These are phyloP conservation scores for Hypoxylon lenormandii DNA, from an alignment of 495 filamentous ascomycete genomes.

Conservation along the genomic window DNA sequence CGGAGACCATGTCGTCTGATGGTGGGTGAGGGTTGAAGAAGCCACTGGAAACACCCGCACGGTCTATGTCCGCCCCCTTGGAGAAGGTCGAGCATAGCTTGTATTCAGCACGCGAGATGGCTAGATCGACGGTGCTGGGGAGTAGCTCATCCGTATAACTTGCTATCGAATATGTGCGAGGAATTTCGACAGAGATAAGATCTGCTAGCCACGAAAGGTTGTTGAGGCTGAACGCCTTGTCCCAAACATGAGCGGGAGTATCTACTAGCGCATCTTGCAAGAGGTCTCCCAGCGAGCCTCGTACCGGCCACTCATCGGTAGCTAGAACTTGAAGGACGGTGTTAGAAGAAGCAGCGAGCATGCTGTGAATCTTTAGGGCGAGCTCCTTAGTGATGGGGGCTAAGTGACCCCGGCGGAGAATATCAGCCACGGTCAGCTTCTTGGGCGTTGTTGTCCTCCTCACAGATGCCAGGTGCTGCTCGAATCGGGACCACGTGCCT, in stretches of 20 bases:
- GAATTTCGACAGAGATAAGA: conserved; percentile 61
- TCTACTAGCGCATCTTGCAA: conserved; percentile 59
- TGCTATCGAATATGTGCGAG: conserved; percentile 64
- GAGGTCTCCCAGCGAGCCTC: conserved; percentile 61
- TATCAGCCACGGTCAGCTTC: conserved; percentile 60
- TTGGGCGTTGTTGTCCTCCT: conserved; percentile 42
- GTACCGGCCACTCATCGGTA: conserved; percentile 63
- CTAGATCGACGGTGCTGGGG: conserved; percentile 61
- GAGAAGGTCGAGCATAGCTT: conserved; percentile 58
- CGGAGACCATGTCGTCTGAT: conserved; percentile 51
- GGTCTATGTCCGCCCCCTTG: conserved; percentile 47
- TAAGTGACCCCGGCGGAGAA: conserved; percentile 62
- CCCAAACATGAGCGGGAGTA: conserved; percentile 61
- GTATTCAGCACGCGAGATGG: conserved; percentile 62
- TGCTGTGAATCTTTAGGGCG: conserved; percentile 56
- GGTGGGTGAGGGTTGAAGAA: conserved; percentile 61
- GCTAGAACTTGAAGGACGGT: conserved; percentile 62
- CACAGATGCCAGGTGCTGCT: conserved; percentile 59
- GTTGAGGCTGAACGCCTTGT: conserved; percentile 59
- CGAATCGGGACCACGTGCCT: conserved; percentile 59
- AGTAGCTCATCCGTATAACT: conserved; percentile 61
- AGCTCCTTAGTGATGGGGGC: conserved; percentile 64
- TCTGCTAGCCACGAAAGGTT: conserved; percentile 61
- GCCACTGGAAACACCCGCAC: conserved; percentile 62
- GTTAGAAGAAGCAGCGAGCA: conserved; percentile 61